Conservation (phyloP, 768 basidiomycete species). For the Hygrocybe coccinea region DNA sequence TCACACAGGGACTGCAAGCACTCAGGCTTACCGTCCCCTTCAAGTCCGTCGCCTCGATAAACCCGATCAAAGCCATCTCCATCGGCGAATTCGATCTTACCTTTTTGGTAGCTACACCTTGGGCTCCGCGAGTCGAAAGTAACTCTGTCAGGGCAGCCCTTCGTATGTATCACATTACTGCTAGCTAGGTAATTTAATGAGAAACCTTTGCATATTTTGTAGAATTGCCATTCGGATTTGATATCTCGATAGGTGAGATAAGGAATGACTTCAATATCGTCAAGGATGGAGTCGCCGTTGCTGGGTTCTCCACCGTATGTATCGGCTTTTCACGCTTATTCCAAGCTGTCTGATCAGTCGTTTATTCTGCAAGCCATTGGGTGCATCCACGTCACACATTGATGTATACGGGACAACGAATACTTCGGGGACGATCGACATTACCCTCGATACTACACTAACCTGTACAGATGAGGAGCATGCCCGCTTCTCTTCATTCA, state of each 20-base stretch:
- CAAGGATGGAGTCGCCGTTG: conserved; percentile 47
- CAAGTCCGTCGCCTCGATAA: conserved; percentile 44
- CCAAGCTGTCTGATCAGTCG: background rate
- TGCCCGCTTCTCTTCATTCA: conserved; percentile 52
- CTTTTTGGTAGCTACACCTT: conserved; percentile 51
- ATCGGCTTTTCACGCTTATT: background rate
- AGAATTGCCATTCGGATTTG: conserved; percentile 73
- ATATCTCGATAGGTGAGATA: conserved; percentile 52
- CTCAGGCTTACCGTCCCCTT: conserved; percentile 63
- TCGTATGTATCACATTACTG: conserved; percentile 32
- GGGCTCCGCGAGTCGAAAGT: conserved; percentile 54
- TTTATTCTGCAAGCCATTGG: conserved; percentile 42
- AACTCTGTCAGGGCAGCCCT: conserved; percentile 56
- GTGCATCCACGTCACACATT: conserved; percentile 60
- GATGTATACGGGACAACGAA: conserved; percentile 46
- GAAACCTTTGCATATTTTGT: conserved; percentile 1
- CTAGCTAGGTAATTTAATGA: background rate
- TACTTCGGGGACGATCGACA: conserved; percentile 61
- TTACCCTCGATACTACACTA: conserved; percentile 55
- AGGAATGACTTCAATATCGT: conserved; percentile 62
- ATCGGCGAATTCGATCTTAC: conserved; percentile 56
- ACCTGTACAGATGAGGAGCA: conserved; percentile 45
- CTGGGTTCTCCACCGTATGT: conserved; percentile 54
- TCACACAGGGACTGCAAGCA: conserved; percentile 53
- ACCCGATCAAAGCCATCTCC: conserved; percentile 59